These are phyloP conservation scores for Fusarium abutilonis DNA, from an alignment of 2,329 filamentous ascomycete genomes.

Conservation along the genomic window DNA sequence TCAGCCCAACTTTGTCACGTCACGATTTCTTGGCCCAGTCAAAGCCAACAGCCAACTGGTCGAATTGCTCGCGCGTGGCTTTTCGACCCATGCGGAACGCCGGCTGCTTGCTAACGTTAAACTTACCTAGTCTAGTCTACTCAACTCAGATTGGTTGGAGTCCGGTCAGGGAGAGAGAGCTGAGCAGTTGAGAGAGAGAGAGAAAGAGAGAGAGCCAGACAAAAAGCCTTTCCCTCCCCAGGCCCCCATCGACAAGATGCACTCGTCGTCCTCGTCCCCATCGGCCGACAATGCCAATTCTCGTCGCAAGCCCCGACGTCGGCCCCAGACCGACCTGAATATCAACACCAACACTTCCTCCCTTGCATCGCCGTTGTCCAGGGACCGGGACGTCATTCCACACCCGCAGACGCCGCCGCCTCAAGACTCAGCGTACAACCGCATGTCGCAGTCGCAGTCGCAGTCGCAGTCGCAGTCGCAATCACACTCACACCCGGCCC, in stretches of 20 bases:
- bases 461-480: conserved; percentile 6
- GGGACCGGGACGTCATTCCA: conserved; percentile 37
- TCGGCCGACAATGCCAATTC: conserved; percentile 45
- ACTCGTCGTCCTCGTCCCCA: conserved; percentile 29
- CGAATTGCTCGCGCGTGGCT: conserved; percentile 38
- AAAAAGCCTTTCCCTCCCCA: conserved; percentile 35
- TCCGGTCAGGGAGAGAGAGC: conserved; percentile 7
- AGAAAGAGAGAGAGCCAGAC: conserved; percentile 19
- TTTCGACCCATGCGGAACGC: conserved; percentile 36
- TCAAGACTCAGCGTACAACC: conserved; percentile 23
- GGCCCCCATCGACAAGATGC: conserved; percentile 31
- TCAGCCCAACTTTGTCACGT: conserved; percentile 42
- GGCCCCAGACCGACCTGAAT: conserved; percentile 40
- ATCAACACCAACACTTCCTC: conserved; percentile 42
- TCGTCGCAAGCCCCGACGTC: conserved; percentile 41
- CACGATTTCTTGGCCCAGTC: conserved; percentile 39
- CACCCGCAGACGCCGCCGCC: conserved; percentile 39
- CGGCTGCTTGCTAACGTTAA: conserved; percentile 18
- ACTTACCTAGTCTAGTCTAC: conserved; percentile 21
- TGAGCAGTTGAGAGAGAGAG: neutral
- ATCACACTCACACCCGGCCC: conserved; percentile 16
- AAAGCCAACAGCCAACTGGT: conserved; percentile 39
- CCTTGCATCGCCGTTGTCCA: conserved; percentile 36
- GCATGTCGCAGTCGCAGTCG: conserved; percentile 28
- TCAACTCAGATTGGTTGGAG: conserved; percentile 36